phyloP scores from a whole-genome alignment of 2,329 filamentous ascomycete species.

The Trichoderma sp. region DNA sequence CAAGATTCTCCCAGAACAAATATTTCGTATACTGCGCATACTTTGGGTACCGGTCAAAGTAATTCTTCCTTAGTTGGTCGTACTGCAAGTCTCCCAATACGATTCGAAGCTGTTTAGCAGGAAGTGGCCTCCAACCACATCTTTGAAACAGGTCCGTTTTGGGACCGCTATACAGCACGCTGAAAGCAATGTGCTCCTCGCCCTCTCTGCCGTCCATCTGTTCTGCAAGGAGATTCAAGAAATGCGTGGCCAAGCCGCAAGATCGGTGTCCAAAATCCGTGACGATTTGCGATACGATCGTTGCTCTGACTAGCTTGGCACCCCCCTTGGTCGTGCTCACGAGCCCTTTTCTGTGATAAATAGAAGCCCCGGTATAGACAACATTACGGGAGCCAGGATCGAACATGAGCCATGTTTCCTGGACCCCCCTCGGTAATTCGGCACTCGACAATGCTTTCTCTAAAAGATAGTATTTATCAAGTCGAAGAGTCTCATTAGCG shows the following conservation, averaged over 20 bases:
- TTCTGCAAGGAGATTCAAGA: conserved; percentile 38
- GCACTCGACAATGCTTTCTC: not conserved
- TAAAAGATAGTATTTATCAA: not conserved
- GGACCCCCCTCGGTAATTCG: not conserved
- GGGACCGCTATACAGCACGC: conserved; percentile 41
- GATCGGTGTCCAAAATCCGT: conserved; percentile 40
- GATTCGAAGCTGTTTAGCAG: conserved; percentile 39
- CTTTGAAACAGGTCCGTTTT: conserved; percentile 38
- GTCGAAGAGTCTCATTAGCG: not conserved
- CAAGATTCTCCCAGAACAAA: not conserved
- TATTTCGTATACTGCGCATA: not conserved
- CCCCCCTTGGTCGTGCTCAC: conserved; percentile 29
- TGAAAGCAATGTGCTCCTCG: conserved; percentile 33
- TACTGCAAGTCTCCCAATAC: conserved; percentile 30
- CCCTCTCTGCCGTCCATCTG: conserved; percentile 21
- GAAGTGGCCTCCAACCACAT: conserved; percentile 40
- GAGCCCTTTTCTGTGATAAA: conserved; percentile 32
- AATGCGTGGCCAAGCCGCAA: conserved; percentile 41
- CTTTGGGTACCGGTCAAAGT: not conserved
- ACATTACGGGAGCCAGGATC: conserved; percentile 33
- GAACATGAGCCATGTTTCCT: conserved; percentile 35
- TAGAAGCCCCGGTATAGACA: conserved; percentile 41
- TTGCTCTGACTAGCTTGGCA: conserved; percentile 34
- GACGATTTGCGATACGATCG: conserved; percentile 40
- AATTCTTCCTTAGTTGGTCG: not conserved